These are phyloP conservation scores for Periglandula ipomoeae DNA, from an alignment of 2,329 filamentous ascomycete genomes.

Conservation along the genomic window DNA sequence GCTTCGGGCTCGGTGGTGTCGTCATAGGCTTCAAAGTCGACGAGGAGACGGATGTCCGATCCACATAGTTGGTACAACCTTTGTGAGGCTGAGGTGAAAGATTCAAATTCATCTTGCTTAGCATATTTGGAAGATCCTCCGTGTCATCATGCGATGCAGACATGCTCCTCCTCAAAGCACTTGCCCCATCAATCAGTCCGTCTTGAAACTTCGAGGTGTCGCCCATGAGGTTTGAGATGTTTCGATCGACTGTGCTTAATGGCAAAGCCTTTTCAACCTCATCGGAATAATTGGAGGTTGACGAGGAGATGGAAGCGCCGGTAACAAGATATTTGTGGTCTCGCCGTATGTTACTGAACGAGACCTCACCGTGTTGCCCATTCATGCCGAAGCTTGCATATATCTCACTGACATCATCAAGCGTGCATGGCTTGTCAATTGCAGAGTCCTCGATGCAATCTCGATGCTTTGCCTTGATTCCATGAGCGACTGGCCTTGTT, in stretches of 20 bases:
- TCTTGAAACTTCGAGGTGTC: background rate
- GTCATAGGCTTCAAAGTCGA: background rate
- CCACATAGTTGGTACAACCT: background rate
- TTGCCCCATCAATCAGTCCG: background rate
- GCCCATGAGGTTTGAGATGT: background rate
- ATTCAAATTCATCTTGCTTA: conserved; percentile 1
- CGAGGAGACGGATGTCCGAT: background rate
- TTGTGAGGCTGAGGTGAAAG: background rate
- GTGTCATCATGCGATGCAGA: background rate
- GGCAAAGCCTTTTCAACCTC: background rate
- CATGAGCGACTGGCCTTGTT: background rate
- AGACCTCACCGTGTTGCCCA: too few species aligned
- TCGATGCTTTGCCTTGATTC: background rate
- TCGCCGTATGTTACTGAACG: too few species aligned
- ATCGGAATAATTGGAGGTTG: background rate
- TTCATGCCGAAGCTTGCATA: background rate
- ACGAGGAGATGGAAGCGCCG: too few species aligned
- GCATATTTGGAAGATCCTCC: background rate
- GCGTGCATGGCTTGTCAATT: background rate
- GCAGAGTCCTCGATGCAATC: background rate
- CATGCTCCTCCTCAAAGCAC: background rate
- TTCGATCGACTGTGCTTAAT: background rate
- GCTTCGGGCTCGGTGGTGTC: background rate
- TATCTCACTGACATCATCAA: background rate
- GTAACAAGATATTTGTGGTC: too few species aligned